These are phyloP conservation scores for Colletotrichum shisoi DNA, from an alignment of 2,329 filamentous ascomycete species.

Conservation along the genomic window DNA sequence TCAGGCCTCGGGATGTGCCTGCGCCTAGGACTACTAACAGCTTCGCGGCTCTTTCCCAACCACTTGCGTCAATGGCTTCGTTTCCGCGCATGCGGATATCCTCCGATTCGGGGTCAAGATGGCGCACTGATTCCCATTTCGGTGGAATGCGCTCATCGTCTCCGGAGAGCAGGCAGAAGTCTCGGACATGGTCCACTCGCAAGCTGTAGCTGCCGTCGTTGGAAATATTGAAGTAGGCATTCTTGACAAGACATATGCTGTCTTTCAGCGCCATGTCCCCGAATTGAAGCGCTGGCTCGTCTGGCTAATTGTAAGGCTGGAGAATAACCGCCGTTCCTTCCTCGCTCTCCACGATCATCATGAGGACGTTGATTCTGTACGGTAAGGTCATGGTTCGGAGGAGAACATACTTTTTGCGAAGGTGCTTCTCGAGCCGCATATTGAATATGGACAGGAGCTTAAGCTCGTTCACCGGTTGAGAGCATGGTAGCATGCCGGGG, in stretches of 20 bases:
- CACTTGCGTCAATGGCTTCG: slow-evolving; percentile 41
- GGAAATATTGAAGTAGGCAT: slow-evolving; percentile 59
- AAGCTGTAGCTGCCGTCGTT: slow-evolving; percentile 53
- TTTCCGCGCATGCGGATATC: slow-evolving; percentile 49
- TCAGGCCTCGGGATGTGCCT: no score
- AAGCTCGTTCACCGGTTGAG: slow-evolving; percentile 39
- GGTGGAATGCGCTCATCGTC: slow-evolving; percentile 52
- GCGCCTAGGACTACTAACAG: slow-evolving; percentile 44
- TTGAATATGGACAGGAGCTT: slow-evolving; percentile 42
- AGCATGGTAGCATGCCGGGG: slow-evolving; percentile 43
- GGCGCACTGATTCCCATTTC: slow-evolving; percentile 46
- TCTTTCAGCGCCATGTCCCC: slow-evolving; percentile 48
- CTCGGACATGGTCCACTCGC: slow-evolving; percentile 62
- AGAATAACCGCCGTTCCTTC: slow-evolving; percentile 48
- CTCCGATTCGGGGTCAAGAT: slow-evolving; percentile 36
- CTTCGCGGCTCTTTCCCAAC: slow-evolving; percentile 46
- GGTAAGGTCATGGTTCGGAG: slow-evolving; percentile 42
- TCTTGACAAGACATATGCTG: slow-evolving; percentile 58
- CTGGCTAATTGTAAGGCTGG: slow-evolving; percentile 54
- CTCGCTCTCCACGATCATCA: slow-evolving; percentile 53
- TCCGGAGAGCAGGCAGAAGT: slow-evolving; percentile 52
- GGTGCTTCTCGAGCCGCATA: slow-evolving; percentile 47
- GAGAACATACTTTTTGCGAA: slow-evolving; percentile 41
- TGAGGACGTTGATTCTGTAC: slow-evolving; percentile 37
- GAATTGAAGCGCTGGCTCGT: slow-evolving; percentile 47